These are phyloP conservation scores for Strigomonas culicis DNA, from an alignment of 208 protist species.

Conservation along the genomic window DNA sequence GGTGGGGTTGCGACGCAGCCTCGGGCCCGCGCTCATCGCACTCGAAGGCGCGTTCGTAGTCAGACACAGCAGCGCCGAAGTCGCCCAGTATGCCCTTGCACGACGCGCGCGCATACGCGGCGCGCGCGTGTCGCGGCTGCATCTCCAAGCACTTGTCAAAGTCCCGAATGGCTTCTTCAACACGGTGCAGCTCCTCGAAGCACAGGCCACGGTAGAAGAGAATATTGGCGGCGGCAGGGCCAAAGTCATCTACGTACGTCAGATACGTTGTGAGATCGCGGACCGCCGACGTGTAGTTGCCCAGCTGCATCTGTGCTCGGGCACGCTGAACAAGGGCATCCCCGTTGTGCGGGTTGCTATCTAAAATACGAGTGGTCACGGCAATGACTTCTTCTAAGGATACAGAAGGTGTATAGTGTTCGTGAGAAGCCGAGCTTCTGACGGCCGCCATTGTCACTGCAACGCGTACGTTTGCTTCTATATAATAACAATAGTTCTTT, in stretches of 20 bases:
- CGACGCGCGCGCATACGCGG: slow-evolving; percentile 67
- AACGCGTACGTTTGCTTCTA: not conserved
- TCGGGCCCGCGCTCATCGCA: not conserved
- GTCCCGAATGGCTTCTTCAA: not conserved
- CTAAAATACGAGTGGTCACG: slow-evolving; percentile 19
- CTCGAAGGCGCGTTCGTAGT: slow-evolving; percentile 75
- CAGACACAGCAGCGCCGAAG: slow-evolving; percentile 60
- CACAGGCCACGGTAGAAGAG: not conserved
- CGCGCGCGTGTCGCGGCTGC: slow-evolving; percentile 43
- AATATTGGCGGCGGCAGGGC: not conserved
- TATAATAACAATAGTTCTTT: slow-evolving; percentile 4
- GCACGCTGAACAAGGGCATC: slow-evolving; percentile 31
- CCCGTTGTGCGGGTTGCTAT: slow-evolving; percentile 16
- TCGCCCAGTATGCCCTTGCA: slow-evolving; percentile 72
- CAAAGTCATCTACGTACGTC: slow-evolving; percentile 8
- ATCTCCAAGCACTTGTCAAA: slow-evolving; percentile 6
- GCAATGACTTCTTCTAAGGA: slow-evolving; percentile 32
- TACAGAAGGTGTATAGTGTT: slow-evolving; percentile 26
- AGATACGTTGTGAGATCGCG: slow-evolving; percentile 37
- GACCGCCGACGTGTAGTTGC: slow-evolving; percentile 31
- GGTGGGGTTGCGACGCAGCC: not conserved
- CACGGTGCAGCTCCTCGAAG: not conserved
- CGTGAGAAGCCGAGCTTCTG: not conserved
- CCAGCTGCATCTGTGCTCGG: slow-evolving; percentile 33
- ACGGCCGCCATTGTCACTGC: not conserved